Evolutionary conservation across 306 rosid genomes (phyloP).

Genomic region (Lathyrus tuberosus): DNA sequence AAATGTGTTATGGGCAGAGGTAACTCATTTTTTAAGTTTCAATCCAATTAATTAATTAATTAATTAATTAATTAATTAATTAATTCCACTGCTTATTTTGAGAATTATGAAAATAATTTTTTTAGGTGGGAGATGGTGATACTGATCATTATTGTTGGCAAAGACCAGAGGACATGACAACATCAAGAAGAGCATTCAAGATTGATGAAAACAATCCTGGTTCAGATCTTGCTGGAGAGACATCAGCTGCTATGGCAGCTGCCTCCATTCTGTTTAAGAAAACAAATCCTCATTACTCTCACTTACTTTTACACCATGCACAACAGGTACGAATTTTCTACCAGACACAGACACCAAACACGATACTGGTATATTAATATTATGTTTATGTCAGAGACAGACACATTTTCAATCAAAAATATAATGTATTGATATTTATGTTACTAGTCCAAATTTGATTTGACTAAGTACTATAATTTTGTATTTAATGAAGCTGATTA

Average conservation of each 20-base stretch:
- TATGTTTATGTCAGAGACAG: no score
- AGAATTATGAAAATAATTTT: not conserved
- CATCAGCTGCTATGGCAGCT: slow-evolving; percentile 94
- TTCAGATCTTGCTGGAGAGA: slow-evolving; percentile 97
- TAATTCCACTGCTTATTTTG: not conserved
- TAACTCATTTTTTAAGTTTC: not conserved
- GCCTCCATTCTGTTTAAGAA: slow-evolving; percentile 77
- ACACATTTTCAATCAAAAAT: no score
- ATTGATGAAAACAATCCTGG: slow-evolving; percentile 82
- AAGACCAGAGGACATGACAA: slow-evolving; percentile 96
- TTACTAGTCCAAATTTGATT: no score
- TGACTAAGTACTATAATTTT: not conserved
- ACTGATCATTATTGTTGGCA: slow-evolving; percentile 99
- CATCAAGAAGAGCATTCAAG: slow-evolving; percentile 90
- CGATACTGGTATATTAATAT: no score
- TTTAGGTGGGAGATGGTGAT: slow-evolving; percentile 96
- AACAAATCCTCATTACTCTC: slow-evolving; percentile 87
- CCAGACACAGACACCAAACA: no score
- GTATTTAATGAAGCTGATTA: not conserved
- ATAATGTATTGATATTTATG: no score
- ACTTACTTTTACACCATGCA: slow-evolving; percentile 84
- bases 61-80: not conserved
- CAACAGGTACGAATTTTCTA: slow-evolving; percentile 54
- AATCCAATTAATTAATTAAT: not conserved
- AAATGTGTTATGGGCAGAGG: slow-evolving; percentile 96